phyloP scores from a whole-genome alignment of 179 eudicot species.

The Camellia oleifera region DNA sequence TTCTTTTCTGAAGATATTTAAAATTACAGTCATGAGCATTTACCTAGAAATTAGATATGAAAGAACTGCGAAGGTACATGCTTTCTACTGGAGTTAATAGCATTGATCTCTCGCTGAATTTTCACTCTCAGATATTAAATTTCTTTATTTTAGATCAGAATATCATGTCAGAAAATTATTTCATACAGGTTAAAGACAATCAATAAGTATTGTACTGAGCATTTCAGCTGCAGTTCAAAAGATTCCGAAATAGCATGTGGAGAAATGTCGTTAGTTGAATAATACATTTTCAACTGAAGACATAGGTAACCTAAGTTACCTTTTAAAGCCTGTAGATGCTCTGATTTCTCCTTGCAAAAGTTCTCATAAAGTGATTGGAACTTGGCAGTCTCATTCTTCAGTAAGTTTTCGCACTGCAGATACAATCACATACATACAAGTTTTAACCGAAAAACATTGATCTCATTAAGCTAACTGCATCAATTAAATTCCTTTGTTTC shows the following conservation, averaged over 20 bases:
- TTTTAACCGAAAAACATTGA: background rate
- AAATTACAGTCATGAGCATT: background rate
- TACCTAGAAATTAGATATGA: background rate
- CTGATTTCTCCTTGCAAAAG: conserved; percentile 67
- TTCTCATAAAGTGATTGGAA: conserved; percentile 69
- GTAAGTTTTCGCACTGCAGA: conserved; percentile 70
- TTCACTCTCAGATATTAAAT: background rate
- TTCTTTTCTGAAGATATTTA: background rate
- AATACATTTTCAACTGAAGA: background rate
- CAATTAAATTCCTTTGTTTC: background rate
- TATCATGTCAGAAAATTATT: background rate
- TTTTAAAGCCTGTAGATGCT: conserved; percentile 74
- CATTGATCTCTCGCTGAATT: background rate
- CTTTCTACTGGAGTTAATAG: background rate
- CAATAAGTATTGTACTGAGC: background rate
- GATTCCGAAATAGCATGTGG: background rate
- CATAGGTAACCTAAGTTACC: conserved; percentile 30
- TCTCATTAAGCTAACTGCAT: conserved; percentile 1
- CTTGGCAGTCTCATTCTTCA: conserved; percentile 72
- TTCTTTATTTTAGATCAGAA: background rate
- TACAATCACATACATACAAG: background rate
- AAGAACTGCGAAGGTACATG: background rate
- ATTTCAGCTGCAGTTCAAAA: background rate
- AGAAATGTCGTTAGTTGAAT: background rate
- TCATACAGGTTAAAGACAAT: background rate